Percentiles rank a stretch among this genome's conserved stretches.
phyloP scores from a whole-genome alignment of 2,329 filamentous ascomycete species.

The Microdochium trichocladiopsis region DNA sequence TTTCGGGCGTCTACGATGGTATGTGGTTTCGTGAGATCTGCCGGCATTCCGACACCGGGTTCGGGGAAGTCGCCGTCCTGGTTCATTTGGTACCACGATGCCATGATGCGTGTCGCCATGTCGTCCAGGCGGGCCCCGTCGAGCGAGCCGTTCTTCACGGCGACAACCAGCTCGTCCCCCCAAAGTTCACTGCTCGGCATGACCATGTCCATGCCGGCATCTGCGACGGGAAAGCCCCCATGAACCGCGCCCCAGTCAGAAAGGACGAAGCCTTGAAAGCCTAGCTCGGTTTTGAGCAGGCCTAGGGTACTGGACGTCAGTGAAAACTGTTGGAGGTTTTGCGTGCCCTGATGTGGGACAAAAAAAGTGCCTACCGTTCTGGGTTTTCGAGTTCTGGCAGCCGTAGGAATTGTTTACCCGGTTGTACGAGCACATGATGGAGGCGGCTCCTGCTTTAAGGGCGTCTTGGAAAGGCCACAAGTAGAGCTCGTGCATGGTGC shows the following conservation, averaged over 20 bases:
- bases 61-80: slow-evolving; percentile 40
- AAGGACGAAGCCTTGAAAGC: slow-evolving; percentile 42
- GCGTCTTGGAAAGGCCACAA: slow-evolving; percentile 59
- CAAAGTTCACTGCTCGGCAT: slow-evolving; percentile 39
- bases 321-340: not conserved
- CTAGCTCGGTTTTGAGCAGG: slow-evolving; percentile 40
- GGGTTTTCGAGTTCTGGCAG: slow-evolving; percentile 51
- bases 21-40: slow-evolving; percentile 41
- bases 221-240: slow-evolving; percentile 42
- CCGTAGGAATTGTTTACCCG: slow-evolving; percentile 54
- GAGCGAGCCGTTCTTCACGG: slow-evolving; percentile 54
- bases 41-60: slow-evolving; percentile 45
- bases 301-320: slow-evolving; percentile 1
- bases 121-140: slow-evolving; percentile 48
- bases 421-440: slow-evolving; percentile 45
- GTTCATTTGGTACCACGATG: slow-evolving; percentile 48
- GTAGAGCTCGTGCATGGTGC: slow-evolving; percentile 56
- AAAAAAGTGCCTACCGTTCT: slow-evolving; percentile 32
- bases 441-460: slow-evolving; percentile 40
- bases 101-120: slow-evolving; percentile 49
- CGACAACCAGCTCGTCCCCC: slow-evolving; percentile 44
- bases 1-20: slow-evolving; percentile 47
- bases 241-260: slow-evolving; percentile 53
- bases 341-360: not conserved
- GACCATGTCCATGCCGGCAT: slow-evolving; percentile 47